Evolutionary conservation across 768 basidiomycete genomes (phyloP).

Genomic region (Sporobolomyces pararoseus): DNA sequence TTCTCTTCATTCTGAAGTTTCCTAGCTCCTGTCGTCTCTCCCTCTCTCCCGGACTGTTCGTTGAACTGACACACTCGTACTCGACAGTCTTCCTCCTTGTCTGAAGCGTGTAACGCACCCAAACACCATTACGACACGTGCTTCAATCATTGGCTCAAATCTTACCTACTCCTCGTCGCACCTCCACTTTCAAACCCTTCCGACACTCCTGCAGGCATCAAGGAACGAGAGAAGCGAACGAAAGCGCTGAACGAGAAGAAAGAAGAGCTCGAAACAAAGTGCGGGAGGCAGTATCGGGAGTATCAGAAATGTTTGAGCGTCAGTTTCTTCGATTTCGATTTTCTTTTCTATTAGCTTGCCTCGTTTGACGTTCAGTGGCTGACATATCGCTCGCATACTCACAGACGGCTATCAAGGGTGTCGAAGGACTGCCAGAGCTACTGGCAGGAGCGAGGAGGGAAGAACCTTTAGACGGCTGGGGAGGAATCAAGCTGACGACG

Average conservation of each 20-base stretch:
- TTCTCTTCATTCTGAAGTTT: not conserved
- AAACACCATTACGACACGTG: constrained; percentile 88
- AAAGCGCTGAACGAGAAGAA: constrained; percentile 68
- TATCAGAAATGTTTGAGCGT: constrained; percentile 84
- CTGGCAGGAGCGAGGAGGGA: constrained; percentile 75
- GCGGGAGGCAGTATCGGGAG: constrained; percentile 73
- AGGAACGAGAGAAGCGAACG: constrained; percentile 23
- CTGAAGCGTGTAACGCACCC: constrained; percentile 78
- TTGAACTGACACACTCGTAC: too few species aligned
- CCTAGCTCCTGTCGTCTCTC: not conserved
- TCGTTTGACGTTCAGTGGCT: not conserved
- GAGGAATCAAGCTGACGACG: constrained; percentile 38
- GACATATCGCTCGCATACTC: not conserved
- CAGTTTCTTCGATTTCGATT: constrained; percentile 41
- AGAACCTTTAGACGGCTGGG: constrained; percentile 61
- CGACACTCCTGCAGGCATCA: constrained; percentile 49
- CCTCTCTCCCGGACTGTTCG: not conserved
- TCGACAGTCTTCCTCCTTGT: constrained; percentile 58
- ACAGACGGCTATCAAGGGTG: constrained; percentile 67
- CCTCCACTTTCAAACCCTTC: constrained; percentile 51
- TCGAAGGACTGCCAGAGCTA: constrained; percentile 71
- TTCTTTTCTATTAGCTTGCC: not conserved
- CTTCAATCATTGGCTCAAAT: constrained; percentile 97
- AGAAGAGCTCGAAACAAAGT: constrained; percentile 78
- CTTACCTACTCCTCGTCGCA: constrained; percentile 74